Evolutionary conservation across 2,329 filamentous ascomycete genomes (phyloP).

Genomic region (Lasiodiplodia citricola): DNA sequence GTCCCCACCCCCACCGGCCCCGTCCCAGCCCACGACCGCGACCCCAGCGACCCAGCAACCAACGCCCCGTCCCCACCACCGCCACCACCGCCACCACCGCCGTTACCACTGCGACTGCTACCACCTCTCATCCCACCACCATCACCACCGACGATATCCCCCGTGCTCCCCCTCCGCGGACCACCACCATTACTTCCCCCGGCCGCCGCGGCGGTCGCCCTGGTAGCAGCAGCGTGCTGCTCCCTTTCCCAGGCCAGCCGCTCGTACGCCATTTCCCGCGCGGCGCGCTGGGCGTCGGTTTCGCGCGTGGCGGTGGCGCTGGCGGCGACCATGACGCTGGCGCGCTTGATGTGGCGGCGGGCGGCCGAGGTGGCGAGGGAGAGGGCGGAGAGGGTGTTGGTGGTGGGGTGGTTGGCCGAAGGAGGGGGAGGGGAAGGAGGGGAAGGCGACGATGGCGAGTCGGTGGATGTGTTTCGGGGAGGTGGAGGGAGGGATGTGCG

Average conservation of each 20-base stretch:
- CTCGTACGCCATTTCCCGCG: constrained; percentile 44
- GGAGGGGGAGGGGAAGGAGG: background rate
- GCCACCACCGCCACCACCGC: background rate
- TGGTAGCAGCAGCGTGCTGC: constrained; percentile 29
- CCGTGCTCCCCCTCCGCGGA: background rate
- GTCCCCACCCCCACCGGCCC: background rate
- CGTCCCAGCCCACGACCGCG: background rate
- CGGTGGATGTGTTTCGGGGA: background rate
- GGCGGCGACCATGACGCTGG: constrained; percentile 22
- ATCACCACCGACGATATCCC: background rate
- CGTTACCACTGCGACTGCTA: background rate
- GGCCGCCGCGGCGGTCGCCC: background rate
- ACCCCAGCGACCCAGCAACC: background rate
- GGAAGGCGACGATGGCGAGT: background rate
- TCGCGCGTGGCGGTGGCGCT: constrained; percentile 40
- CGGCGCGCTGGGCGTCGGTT: constrained; percentile 37
- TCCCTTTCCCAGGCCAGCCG: constrained; percentile 47
- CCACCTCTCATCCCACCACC: background rate
- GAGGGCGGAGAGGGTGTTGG: background rate
- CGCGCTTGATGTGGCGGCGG: constrained; percentile 29
- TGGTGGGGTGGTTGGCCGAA: background rate
- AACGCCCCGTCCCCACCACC: background rate
- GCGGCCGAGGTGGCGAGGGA: background rate
- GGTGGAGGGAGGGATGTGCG: background rate
- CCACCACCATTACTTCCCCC: background rate